Base-by-base conservation (phyloP, 2,329 filamentous ascomycete species). In the Fusarium neocosmosporiellum region DNA sequence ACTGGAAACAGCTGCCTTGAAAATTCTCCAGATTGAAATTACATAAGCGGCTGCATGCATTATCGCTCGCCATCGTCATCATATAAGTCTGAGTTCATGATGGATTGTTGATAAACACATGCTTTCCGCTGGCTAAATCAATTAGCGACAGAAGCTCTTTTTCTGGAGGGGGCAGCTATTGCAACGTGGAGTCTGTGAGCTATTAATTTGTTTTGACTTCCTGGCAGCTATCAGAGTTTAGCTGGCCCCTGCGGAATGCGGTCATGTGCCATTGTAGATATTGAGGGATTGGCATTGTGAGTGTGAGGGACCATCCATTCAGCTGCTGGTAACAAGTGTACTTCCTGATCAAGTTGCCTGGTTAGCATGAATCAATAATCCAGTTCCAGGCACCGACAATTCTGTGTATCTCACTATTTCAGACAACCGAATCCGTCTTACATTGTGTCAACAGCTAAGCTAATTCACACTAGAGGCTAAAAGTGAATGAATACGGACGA, bases 11-110 rank as follows among this genome's bases (percentile, higher is more conserved):
- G 58, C 41, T 50, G 29, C 37, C 14, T 57, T 18, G 16, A 24
- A 37, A 37, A 22, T 18, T 24, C 33, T 36, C 20, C 22, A 50
- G 11, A 29, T 20, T 46, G 22, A 50, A 31, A 48, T 62, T 61
- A 61, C 39, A 48, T 61, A 61, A 61, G 59, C 41, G n/a, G 16
- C 39, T 34, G 41, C 24, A 46, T 50, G 46, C 46, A 50, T 50
- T 27, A 50, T 50, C 46, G 4, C 18, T 50, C 46, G 4, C 18
- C 24, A 50, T 29, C 46, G 13, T 50, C 33, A 57, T 57, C 22
- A 57, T 57, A 27, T 57, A 27, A 29, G 33, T 48, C n/a, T 34
- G 58, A 34, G n/a, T 60, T 34, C 59, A 61, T 61, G 59, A 61
- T 50, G 57, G 27, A 20, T 31, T 59, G 27, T 14, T 59, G 57